Evolutionary conservation across 192 early-diverging fungal species (phyloP).

Genomic region (Thamnidium elegans): DNA sequence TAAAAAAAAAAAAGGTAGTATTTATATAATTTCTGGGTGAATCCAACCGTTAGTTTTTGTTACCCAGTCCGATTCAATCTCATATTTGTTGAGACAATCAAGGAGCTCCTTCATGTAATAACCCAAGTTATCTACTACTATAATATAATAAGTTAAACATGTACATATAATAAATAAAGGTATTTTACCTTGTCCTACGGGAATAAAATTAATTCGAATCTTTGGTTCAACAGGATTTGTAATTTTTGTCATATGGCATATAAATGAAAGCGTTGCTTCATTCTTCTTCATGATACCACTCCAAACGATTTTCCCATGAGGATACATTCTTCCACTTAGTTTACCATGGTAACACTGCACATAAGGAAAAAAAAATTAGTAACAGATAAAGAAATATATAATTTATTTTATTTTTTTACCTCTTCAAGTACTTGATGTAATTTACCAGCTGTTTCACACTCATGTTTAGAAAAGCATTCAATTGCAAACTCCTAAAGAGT

Average conservation of each 20-base stretch:
- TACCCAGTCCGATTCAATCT: conserved; percentile 15
- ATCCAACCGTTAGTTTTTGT: conserved; percentile 22
- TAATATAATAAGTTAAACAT: too few species aligned
- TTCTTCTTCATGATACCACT: conserved; percentile 9
- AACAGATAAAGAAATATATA: too few species aligned
- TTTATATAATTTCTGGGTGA: conserved; percentile 11
- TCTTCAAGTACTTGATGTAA: conserved; percentile 30
- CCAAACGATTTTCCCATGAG: conserved; percentile 25
- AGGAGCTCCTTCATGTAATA: conserved; percentile 5
- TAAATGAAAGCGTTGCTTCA: too few species aligned
- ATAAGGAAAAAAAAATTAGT: too few species aligned
- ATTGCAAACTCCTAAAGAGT: conserved; percentile 3
- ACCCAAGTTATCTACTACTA: background rate
- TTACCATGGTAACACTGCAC: conserved; percentile 22
- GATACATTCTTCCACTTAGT: conserved; percentile 21
- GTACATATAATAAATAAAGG: too few species aligned
- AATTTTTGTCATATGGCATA: background rate
- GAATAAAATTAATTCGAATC: conserved; percentile 3
- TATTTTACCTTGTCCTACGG: background rate
- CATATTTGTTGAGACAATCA: conserved; percentile 17
- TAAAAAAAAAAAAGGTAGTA: background rate
- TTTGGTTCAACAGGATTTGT: background rate
- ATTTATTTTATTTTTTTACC: background rate
- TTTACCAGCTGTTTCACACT: conserved; percentile 26
- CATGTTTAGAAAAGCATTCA: conserved; percentile 16